Evolutionary conservation across 2,329 filamentous ascomycete genomes (phyloP).

Genomic region (Sordariomycetes sp.): DNA sequence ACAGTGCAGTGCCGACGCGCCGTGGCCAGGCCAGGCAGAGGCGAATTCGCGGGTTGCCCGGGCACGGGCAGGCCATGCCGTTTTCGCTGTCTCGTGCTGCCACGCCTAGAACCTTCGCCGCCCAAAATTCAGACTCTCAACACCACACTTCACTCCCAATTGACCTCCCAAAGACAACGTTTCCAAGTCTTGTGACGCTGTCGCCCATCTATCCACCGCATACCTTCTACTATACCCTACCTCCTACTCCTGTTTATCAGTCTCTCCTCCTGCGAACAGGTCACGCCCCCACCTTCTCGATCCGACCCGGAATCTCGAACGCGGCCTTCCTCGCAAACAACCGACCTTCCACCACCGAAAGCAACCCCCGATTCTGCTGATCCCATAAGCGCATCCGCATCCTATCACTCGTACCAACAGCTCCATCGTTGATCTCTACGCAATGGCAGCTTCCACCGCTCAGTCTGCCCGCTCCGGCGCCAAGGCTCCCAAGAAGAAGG

Average conservation of each 20-base stretch:
- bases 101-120: background rate
- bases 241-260: background rate
- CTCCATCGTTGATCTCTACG: background rate
- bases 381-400: background rate
- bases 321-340: background rate
- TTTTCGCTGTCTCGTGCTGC: background rate
- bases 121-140: background rate
- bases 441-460: slow-evolving; percentile 53
- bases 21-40: background rate
- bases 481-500: slow-evolving; percentile 54
- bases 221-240: background rate
- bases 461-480: slow-evolving; percentile 29
- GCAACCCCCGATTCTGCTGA: background rate
- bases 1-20: background rate
- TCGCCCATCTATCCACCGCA: background rate
- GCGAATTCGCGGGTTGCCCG: background rate
- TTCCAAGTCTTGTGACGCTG: background rate
- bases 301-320: background rate
- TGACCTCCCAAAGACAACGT: background rate
- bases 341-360: background rate
- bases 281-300: background rate
- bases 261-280: background rate
- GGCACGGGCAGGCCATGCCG: background rate
- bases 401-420: background rate
- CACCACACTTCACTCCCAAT: background rate